Evolutionary conservation across 2,329 filamentous ascomycete species (phyloP), one percentile per base, ranked within the genome.

Genomic region (Colletotrichum sp.): DNA sequence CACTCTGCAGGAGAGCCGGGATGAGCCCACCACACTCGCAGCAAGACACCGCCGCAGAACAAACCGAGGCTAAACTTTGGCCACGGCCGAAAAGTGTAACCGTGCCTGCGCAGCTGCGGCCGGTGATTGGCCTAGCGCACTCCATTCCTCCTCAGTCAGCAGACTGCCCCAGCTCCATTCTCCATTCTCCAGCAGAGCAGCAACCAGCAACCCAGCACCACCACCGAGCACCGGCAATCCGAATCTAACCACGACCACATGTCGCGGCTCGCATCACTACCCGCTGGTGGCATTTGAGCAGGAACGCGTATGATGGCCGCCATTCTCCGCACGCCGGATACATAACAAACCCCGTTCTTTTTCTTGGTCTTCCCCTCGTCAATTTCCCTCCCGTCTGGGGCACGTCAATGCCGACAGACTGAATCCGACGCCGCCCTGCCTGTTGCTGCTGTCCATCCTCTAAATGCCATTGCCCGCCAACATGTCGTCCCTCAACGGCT

Each of bases 401-500:
- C 71, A 63, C 52, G 66, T 76, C 74, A 74, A 76, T 76, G 74
- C 74, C 70, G 74, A 74, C 74, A 58, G 64, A 65, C 69, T 76
- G 74, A 76, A 30, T 26, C 61, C 57, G 57, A 60, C n/a, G 43
- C 43, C 43, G 43, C 34, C 34, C 70, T 48, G 58, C 30, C 58
- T 61, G 36, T 38, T 38, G 28, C 61, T 66, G 71, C 52, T 60
- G 26, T 43, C 16, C 52, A 36, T 67, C 28, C 43, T 74, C 74
- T 55, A 69, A 74, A 69, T 69, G 58, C 36, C 70, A 74, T 65
- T 69, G 58, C 36, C 70, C 34, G 66, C 66, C 76, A 78, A 78
- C 80, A 89, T 89, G 88, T 84, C 88, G 73, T 85, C 86, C 77
- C 60, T 75, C 32, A 82, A 85, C 80, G 84, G 84, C 80, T 85